Conservation (phyloP, 179 eudicot species). For the Vitellaria paradoxa region DNA sequence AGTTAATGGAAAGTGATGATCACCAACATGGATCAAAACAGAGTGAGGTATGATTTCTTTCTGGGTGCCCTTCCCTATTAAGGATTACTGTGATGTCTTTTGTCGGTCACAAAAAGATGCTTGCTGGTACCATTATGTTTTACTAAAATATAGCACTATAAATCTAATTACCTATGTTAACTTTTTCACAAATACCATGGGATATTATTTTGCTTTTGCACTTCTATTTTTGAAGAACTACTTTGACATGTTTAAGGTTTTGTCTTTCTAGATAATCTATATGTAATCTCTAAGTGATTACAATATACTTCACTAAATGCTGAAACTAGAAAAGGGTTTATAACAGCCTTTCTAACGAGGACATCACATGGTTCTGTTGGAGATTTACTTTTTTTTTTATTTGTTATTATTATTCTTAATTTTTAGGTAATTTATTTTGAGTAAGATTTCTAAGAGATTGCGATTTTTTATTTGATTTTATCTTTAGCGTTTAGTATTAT, state of each 20-base stretch:
- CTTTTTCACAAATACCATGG: background rate
- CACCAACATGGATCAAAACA: constrained; percentile 21
- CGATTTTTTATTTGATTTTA: no score
- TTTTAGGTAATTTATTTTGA: no score
- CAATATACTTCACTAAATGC: background rate
- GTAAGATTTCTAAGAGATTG: no score
- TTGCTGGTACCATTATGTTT: background rate
- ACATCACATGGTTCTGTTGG: no score
- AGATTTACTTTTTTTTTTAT: no score
- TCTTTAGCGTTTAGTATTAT: no score
- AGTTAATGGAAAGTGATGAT: constrained; percentile 21
- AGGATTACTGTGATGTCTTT: background rate
- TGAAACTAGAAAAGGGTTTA: background rate
- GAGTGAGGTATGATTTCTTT: constrained; percentile 15
- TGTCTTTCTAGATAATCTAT: background rate
- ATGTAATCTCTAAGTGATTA: background rate
- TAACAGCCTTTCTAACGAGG: background rate
- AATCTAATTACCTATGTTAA: background rate
- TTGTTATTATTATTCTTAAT: no score
- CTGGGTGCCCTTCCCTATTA: background rate
- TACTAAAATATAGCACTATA: background rate
- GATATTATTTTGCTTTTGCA: background rate
- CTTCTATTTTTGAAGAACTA: background rate
- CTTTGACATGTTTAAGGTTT: background rate
- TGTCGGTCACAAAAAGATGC: background rate